phyloP scores from a whole-genome alignment of 1,139 yeast species.

The Suhomyces atakaporum region DNA sequence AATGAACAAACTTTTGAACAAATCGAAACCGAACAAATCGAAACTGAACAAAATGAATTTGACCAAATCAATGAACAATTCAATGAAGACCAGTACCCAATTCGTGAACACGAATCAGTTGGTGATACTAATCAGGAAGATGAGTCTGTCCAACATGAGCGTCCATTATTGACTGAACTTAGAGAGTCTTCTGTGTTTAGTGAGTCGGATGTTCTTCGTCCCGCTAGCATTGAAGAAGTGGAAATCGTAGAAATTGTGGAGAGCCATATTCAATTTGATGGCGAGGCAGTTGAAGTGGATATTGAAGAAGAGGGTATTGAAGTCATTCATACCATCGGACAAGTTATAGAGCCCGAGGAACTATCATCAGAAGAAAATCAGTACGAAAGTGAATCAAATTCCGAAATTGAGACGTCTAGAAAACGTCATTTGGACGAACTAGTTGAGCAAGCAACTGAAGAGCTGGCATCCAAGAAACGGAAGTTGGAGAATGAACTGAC shows the following conservation, averaged over 20 bases:
- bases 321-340: conserved; percentile 1
- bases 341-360: conserved; percentile 5
- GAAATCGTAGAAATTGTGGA: conserved; percentile 1
- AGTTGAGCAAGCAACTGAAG: too few relatives aligned
- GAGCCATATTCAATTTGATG: background rate
- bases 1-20: too few relatives aligned
- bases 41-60: too few relatives aligned
- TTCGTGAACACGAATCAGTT: conserved; percentile 1
- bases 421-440: background rate
- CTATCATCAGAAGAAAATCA: too few relatives aligned
- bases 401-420: background rate
- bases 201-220: conserved; percentile 7
- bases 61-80: too few relatives aligned
- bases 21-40: too few relatives aligned
- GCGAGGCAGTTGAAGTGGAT: background rate
- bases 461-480: too few relatives aligned
- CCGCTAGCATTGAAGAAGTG: conserved; percentile 7
- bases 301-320: conserved; percentile 3
- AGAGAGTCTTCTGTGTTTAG: conserved; percentile 3
- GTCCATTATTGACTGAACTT: background rate
- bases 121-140: background rate
- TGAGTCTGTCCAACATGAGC: background rate
- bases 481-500: too few relatives aligned
- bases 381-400: too few relatives aligned
- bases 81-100: too few relatives aligned